phyloP scores from a whole-genome alignment of 2,329 filamentous ascomycete species.

The Raffaelea albimanens region DNA sequence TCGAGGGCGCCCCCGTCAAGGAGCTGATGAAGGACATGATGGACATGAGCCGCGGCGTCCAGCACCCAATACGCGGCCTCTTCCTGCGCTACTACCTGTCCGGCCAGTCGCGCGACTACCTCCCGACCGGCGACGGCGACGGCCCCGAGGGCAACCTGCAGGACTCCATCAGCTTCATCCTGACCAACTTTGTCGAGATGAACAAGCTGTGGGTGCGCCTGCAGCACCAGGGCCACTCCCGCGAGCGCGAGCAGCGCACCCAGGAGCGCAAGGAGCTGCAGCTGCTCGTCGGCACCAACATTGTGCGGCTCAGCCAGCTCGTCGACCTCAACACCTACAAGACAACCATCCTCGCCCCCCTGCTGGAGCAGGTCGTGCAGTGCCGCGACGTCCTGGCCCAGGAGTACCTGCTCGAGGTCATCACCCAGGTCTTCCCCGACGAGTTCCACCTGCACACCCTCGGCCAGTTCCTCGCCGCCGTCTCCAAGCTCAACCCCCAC shows the following conservation, averaged over 20 bases:
- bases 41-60: conserved; percentile 98
- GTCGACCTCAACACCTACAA: conserved; percentile 95
- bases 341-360: conserved; percentile 73
- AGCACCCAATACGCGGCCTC: conserved; percentile 89
- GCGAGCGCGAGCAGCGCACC: conserved; percentile 85
- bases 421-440: conserved; percentile 97
- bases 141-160: conserved; percentile 92
- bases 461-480: conserved; percentile 88
- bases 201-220: conserved; percentile 98
- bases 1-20: conserved; percentile 96
- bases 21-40: conserved; percentile 99
- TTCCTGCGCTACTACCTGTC: conserved; percentile 95
- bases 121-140: conserved; percentile 74
- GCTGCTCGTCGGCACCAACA: conserved; percentile 89
- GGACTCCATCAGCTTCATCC: conserved; percentile 94
- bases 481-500: conserved; percentile 85
- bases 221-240: conserved; percentile 94
- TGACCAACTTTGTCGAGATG: conserved; percentile 99
- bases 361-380: conserved; percentile 95
- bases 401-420: conserved; percentile 94
- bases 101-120: conserved; percentile 82
- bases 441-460: conserved; percentile 96
- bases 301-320: conserved; percentile 88
- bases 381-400: conserved; percentile 94
- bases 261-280: conserved; percentile 94